A percentile compares a stretch with the other conserved stretches of the same genome.
These are phyloP conservation scores for Pseudozyma sp. DNA, from an alignment of 1,284 basidiomycete genomes.

Conservation along the genomic window DNA sequence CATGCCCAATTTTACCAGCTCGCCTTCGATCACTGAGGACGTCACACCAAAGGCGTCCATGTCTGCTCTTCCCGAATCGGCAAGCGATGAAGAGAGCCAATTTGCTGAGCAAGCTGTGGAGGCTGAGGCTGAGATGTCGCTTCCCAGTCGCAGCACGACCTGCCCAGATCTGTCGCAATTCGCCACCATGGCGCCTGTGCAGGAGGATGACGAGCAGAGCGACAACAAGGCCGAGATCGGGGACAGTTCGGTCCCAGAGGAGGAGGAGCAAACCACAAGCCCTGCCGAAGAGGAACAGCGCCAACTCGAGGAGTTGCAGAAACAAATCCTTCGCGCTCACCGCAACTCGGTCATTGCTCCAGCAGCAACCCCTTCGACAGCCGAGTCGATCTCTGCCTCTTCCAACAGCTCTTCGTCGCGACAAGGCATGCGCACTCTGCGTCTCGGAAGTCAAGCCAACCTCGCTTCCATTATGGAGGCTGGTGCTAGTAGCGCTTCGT, in stretches of 20 bases:
- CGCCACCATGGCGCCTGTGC: not conserved
- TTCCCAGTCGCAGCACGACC: constrained; percentile 40
- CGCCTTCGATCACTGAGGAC: constrained; percentile 20
- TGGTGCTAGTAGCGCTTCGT: constrained; percentile 4
- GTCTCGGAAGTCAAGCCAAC: constrained; percentile 52
- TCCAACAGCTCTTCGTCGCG: constrained; percentile 23
- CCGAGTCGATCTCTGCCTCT: constrained; percentile 15
- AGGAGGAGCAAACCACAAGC: not conserved
- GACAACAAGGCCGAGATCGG: not conserved
- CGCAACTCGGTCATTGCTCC: constrained; percentile 36
- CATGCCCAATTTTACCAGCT: constrained; percentile 39
- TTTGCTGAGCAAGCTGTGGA: constrained; percentile 11
- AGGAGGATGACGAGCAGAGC: not conserved
- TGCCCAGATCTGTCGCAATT: constrained; percentile 23
- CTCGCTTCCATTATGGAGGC: constrained; percentile 43
- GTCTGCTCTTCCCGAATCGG: constrained; percentile 9
- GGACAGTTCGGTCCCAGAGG: not conserved
- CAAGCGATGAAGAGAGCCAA: constrained; percentile 26
- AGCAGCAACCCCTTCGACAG: constrained; percentile 5
- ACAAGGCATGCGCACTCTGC: constrained; percentile 60
- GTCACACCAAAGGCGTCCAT: constrained; percentile 21
- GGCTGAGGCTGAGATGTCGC: not conserved
- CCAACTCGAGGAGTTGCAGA: constrained; percentile 39
- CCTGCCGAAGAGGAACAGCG: constrained; percentile 26
- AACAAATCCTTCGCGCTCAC: constrained; percentile 41